Evolutionary conservation across 2,329 filamentous ascomycete species (phyloP).

Genomic region (Arthrobotrys entomopaga): DNA sequence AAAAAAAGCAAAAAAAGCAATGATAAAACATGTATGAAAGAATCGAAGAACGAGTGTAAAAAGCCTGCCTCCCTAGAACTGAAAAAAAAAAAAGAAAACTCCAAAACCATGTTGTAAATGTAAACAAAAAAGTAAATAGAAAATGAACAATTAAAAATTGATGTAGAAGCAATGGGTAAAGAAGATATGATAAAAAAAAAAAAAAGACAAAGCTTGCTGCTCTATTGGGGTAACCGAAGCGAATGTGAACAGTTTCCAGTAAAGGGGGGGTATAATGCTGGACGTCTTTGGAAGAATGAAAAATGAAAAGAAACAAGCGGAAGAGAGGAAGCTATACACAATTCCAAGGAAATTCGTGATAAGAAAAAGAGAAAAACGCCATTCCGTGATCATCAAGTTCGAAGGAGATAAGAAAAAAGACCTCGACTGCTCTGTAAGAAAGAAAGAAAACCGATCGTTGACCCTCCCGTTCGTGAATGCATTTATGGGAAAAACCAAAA

Average conservation of each 20-base stretch:
- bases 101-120: conserved; percentile 42
- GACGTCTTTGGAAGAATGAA: conserved; percentile 54
- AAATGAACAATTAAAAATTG: conserved; percentile 37
- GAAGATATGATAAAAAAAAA: conserved; percentile 56
- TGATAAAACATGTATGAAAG: not conserved
- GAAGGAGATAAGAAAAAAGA: conserved; percentile 24
- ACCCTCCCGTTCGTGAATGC: conserved; percentile 51
- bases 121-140: conserved; percentile 43
- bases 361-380: conserved; percentile 39
- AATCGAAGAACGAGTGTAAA: conserved; percentile 43
- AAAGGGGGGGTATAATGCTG: conserved; percentile 41
- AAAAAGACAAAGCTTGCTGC: conserved; percentile 55
- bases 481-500: conserved; percentile 16
- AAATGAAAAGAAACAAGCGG: conserved; percentile 14
- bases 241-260: conserved; percentile 55
- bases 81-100: conserved; percentile 41
- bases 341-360: conserved; percentile 46
- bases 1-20: conserved; percentile 8
- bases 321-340: conserved; percentile 29
- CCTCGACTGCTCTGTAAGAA: conserved; percentile 34
- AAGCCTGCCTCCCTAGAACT: conserved; percentile 38
- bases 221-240: conserved; percentile 57
- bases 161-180: conserved; percentile 24
- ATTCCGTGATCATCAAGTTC: conserved; percentile 54
- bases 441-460: conserved; percentile 49